phyloP scores from a whole-genome alignment of 129 eudicot genomes.

The Flaveria ramosissima region DNA sequence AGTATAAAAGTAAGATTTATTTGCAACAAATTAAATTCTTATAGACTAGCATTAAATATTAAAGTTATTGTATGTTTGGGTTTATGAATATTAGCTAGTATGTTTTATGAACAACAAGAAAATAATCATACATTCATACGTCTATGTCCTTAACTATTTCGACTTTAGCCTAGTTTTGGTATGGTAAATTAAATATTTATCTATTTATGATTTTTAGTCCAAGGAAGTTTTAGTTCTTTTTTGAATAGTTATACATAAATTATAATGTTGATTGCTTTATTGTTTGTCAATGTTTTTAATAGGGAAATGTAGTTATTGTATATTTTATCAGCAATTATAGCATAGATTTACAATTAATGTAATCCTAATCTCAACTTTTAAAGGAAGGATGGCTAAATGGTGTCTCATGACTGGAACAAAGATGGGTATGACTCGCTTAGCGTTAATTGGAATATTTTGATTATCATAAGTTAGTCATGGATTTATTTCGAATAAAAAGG shows the following conservation, averaged over 20 bases:
- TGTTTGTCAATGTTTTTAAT: not conserved
- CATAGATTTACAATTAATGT: not conserved
- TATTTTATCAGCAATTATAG: conserved; percentile 7
- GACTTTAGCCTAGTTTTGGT: not conserved
- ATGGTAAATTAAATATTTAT: not conserved
- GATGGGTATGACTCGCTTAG: conserved; percentile 3
- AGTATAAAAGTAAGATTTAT: not conserved
- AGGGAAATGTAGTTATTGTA: conserved; percentile 6
- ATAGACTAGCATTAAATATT: not conserved
- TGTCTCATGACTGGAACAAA: not conserved
- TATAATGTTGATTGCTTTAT: not conserved
- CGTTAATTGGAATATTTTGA: conserved; percentile 1
- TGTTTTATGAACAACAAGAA: conserved; percentile 1
- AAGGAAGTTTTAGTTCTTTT: not conserved
- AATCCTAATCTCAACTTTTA: not conserved
- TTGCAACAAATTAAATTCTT: not conserved
- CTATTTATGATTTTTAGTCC: not conserved
- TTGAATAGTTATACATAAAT: not conserved
- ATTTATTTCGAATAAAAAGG: not conserved
- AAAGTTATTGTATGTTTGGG: not conserved
- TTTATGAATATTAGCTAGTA: not conserved
- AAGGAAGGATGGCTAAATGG: not conserved
- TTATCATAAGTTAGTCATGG: conserved; percentile 3
- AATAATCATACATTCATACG: not conserved
- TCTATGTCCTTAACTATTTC: not conserved